A percentile compares a stretch with the other conserved stretches of the same genome.
Evolutionary conservation across 106 monocot species (phyloP).

Genomic region (Dioscorea zingiberensis): DNA sequence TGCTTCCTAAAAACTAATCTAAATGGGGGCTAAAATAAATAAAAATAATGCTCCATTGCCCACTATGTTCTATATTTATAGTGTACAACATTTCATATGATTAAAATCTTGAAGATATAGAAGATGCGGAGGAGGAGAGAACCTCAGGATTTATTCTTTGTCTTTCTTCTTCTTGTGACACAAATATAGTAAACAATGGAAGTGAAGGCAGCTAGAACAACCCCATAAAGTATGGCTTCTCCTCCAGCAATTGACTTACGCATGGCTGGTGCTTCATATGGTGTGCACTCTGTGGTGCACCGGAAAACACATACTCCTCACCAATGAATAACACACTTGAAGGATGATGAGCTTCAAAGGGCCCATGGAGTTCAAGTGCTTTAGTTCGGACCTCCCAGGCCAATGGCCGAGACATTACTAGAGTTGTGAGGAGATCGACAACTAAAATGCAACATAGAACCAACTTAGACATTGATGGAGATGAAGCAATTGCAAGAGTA

Average conservation of each 20-base stretch:
- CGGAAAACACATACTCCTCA: background rate
- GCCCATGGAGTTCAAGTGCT: conserved; percentile 5
- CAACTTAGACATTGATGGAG: conserved; percentile 11
- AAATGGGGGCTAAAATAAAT: no score
- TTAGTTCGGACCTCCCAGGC: background rate
- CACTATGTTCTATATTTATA: no score
- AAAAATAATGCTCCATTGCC: no score
- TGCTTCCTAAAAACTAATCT: no score
- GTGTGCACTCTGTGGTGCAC: conserved; percentile 13
- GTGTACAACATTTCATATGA: no score
- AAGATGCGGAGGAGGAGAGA: no score
- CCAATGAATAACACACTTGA: background rate
- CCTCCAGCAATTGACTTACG: conserved; percentile 39
- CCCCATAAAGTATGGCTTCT: conserved; percentile 38
- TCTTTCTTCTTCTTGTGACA: conserved; percentile 28
- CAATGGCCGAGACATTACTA: conserved; percentile 28
- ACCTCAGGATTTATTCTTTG: conserved; percentile 8
- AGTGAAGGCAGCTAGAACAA: conserved; percentile 34
- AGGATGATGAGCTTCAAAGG: conserved; percentile 12
- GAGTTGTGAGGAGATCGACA: conserved; percentile 7
- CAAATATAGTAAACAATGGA: conserved; percentile 47
- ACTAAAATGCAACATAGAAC: conserved; percentile 25
- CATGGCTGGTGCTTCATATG: conserved; percentile 13
- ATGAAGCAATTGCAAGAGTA: background rate
- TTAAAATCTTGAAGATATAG: no score